Percentiles rank a stretch among this genome's conserved stretches.
phyloP scores from a whole-genome alignment of 2,329 filamentous ascomycete genomes.

The Monilinia fructigena region DNA sequence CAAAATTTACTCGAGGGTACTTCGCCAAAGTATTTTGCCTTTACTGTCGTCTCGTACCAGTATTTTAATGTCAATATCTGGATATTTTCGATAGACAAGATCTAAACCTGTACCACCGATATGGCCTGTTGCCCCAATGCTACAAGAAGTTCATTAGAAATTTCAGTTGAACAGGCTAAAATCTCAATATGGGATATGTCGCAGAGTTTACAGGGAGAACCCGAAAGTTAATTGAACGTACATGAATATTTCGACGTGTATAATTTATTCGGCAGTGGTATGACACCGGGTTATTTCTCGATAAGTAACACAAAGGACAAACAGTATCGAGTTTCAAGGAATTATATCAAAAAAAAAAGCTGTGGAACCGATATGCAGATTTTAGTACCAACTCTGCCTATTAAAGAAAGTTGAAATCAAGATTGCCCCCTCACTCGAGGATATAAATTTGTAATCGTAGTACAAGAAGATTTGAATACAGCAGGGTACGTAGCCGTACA shows the following conservation, averaged over 20 bases:
- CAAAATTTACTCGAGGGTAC: slow-evolving; percentile 23
- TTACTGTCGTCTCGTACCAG: slow-evolving; percentile 24
- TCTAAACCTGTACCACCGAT: slow-evolving; percentile 28
- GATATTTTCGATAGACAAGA: slow-evolving; percentile 13
- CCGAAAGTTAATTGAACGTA: not conserved
- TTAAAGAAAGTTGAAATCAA: not conserved
- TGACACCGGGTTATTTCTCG: not conserved
- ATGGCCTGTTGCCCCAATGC: slow-evolving; percentile 27
- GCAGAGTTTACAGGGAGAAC: not conserved
- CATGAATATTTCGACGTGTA: slow-evolving; percentile 15
- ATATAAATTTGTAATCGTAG: not conserved
- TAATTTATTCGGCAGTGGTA: not conserved
- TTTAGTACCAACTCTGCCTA: not conserved
- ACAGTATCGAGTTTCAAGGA: no score
- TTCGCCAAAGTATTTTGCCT: slow-evolving; percentile 10
- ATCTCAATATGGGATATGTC: not conserved
- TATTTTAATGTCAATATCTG: not conserved
- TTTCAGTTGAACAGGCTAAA: not conserved
- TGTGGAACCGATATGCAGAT: not conserved
- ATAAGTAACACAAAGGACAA: not conserved
- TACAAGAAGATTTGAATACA: not conserved
- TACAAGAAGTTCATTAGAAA: not conserved
- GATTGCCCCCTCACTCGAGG: not conserved
- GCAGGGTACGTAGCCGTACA: not conserved
- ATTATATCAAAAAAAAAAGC: not conserved